Conservation (phyloP, 2,329 filamentous ascomycete genomes). For the Arthroderma sp. region DNA sequence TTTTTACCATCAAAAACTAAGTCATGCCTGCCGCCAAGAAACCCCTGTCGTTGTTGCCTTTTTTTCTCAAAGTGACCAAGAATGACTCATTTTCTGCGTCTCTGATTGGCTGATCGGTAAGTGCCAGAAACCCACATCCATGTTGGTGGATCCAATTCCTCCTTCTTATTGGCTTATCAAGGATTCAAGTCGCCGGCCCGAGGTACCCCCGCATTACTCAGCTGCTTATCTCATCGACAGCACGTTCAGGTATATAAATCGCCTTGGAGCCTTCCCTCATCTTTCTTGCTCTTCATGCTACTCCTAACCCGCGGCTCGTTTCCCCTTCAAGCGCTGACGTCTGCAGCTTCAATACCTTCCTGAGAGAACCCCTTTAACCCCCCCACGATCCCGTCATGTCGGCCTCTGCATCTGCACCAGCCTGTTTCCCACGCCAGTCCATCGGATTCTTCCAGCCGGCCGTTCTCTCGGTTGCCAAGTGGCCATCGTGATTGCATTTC, state of each 20-base stretch:
- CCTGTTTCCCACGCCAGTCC: background rate
- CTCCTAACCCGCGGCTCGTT: background rate
- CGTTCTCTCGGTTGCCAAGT: background rate
- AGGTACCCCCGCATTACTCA: background rate
- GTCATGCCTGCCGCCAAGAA: too few species aligned
- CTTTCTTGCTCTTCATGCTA: background rate
- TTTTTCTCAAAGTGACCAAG: conserved; percentile 2
- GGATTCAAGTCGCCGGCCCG: background rate
- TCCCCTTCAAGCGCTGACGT: background rate
- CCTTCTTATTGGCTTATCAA: background rate
- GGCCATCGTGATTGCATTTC: background rate
- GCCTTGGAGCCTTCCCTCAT: background rate
- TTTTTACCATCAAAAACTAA: too few species aligned
- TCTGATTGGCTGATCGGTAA: background rate
- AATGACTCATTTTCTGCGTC: background rate
- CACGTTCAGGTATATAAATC: background rate
- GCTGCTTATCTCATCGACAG: background rate
- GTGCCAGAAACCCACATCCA: background rate
- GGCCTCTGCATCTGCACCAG: background rate
- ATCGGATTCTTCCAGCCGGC: background rate
- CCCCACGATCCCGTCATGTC: conserved; percentile 2
- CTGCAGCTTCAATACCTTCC: background rate
- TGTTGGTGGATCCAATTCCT: background rate
- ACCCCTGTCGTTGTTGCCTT: background rate
- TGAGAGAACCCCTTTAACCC: background rate